Evolutionary conservation across 2,329 filamentous ascomycete species (phyloP).

Genomic region (Fusarium sp.): DNA sequence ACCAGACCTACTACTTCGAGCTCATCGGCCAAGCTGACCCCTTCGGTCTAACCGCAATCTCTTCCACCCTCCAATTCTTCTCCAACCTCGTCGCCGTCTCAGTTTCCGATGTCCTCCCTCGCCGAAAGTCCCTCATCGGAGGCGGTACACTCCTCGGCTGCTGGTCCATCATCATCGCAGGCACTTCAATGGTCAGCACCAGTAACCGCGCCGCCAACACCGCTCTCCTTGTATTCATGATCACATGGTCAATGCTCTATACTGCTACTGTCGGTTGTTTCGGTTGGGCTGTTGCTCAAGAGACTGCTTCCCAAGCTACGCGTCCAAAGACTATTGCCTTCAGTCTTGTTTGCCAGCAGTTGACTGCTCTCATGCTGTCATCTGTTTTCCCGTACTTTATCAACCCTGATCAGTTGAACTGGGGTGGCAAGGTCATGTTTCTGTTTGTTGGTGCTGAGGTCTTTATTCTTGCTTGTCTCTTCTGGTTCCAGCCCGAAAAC

Average conservation of each 20-base stretch:
- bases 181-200: conserved; percentile 37
- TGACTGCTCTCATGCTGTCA: conserved; percentile 51
- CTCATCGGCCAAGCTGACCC: conserved; percentile 47
- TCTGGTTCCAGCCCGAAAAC: conserved; percentile 52
- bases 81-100: conserved; percentile 44
- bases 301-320: conserved; percentile 45
- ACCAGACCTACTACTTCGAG: conserved; percentile 48
- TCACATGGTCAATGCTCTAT: conserved; percentile 48
- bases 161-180: conserved; percentile 45
- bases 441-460: conserved; percentile 51
- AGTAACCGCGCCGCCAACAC: conserved; percentile 42
- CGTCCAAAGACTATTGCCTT: conserved; percentile 47
- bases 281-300: conserved; percentile 46
- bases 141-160: conserved; percentile 42
- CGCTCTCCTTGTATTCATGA: conserved; percentile 45
- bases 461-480: conserved; percentile 47
- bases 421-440: conserved; percentile 54
- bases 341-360: conserved; percentile 47
- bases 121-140: conserved; percentile 43
- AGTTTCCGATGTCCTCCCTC: conserved; percentile 43
- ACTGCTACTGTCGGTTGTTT: conserved; percentile 46
- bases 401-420: conserved; percentile 53
- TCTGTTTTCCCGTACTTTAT: conserved; percentile 53
- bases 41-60: conserved; percentile 46
- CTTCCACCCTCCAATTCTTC: conserved; percentile 45